Conservation (phyloP, 202 grass and related monocot genomes). For the Brachypodium distachyon region DNA sequence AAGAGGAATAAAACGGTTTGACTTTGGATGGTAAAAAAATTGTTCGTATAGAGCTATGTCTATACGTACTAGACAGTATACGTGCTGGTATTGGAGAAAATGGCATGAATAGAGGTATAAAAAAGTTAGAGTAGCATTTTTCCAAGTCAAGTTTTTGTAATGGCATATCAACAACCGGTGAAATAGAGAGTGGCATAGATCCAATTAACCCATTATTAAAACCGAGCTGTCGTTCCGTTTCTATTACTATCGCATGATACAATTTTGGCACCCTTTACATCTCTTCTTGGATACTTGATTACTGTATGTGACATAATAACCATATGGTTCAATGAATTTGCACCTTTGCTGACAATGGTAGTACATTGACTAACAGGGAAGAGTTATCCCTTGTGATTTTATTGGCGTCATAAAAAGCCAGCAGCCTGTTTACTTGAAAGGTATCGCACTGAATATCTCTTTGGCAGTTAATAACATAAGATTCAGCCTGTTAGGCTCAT, state of each 20-base stretch:
- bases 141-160: too few relatives aligned
- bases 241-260: not conserved
- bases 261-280: not conserved
- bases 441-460: slow-evolving; percentile 23
- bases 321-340: not conserved
- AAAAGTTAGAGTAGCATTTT: too few relatives aligned
- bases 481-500: not conserved
- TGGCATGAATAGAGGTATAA: too few relatives aligned
- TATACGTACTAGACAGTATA: too few relatives aligned
- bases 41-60: too few relatives aligned
- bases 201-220: too few relatives aligned
- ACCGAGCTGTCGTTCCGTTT: too few relatives aligned
- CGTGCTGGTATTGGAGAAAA: too few relatives aligned
- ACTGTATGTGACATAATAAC: not conserved
- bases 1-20: too few relatives aligned
- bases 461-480: not conserved
- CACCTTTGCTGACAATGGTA: slow-evolving; percentile 16
- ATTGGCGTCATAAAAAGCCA: slow-evolving; percentile 82
- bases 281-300: not conserved
- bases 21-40: too few relatives aligned
- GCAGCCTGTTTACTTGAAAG: slow-evolving; percentile 92
- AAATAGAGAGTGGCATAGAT: too few relatives aligned
- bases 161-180: too few relatives aligned
- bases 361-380: slow-evolving; percentile 53
- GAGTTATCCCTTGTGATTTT: slow-evolving; percentile 97